Base-by-base conservation (phyloP, 345 rosid genomes). In the Carallia pectinifolia region DNA sequence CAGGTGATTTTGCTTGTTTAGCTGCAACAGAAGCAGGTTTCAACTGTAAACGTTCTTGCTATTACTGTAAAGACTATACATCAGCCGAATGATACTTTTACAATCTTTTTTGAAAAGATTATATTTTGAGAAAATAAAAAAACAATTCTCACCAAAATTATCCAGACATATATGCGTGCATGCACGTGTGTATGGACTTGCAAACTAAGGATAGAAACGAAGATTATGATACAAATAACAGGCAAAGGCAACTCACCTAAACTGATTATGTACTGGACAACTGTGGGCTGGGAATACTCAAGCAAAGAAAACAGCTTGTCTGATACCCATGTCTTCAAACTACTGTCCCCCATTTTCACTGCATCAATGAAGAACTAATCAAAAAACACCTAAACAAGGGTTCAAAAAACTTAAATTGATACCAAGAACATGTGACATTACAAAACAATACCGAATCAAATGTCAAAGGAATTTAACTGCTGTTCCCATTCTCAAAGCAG, bases 241-340 rank as follows among this genome's bases (percentile, higher is more conserved):
- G 7, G 36, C n/a, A 39, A 63, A 64, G 10, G 16, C 13, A 54
- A 77, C 85, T 55, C 48, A 91, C 98, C 79, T 66, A 89, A 55
- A 76, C 86, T 90, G 58, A 92, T 92, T 9, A 90, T 63, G 70
- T 87, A 95, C 64, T 90, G 88, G 39, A 90, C 91, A 63, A 92
- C 81, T 0, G 91, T 79, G n/a, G 82, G 56, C 70, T 90, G 87
- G 4, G 99, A 92, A 74, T 82, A 92, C 15, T 96, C 99, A 19
- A 92, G 81, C 17, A 95, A 64, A 17, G 86, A 74, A 74, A 92
- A 87, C 73, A 95, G 76, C 80, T 80, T 89, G 54, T 95, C 97
- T 1, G 99, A 95, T 8, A 95, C 88, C 97, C 96, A 95, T 3
- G 81, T 82, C 84, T 85, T 92, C 66, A 95, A 78, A 73, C 75